Evolutionary conservation across 306 rosid genomes (phyloP).

Genomic region (Sindora glabra): DNA sequence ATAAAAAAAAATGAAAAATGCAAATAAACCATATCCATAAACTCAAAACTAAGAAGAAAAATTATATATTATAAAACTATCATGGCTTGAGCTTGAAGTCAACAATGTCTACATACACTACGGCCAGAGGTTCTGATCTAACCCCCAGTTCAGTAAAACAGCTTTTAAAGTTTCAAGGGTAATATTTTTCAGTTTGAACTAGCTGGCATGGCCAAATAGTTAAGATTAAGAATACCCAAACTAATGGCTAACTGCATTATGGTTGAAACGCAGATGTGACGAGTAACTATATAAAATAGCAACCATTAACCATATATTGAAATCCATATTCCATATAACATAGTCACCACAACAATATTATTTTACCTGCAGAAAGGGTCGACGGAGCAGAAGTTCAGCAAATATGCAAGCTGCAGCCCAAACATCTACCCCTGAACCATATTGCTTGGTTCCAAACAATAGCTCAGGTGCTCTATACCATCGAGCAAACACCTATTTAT

Average conservation of each 20-base stretch:
- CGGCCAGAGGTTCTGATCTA: conserved; percentile 3
- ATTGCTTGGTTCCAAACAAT: conserved; percentile 87
- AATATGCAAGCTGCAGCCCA: conserved; percentile 99
- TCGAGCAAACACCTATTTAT: conserved; percentile 79
- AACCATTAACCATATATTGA: background rate
- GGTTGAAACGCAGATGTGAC: too few species aligned
- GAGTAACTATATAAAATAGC: too few species aligned
- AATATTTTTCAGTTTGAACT: background rate
- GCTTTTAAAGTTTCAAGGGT: background rate
- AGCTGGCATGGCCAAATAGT: background rate
- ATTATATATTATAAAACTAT: too few species aligned
- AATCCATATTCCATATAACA: background rate
- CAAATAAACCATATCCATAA: background rate
- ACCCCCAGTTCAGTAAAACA: background rate
- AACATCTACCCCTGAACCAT: conserved; percentile 93
- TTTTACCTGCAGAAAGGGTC: conserved; percentile 89
- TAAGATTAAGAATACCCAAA: background rate
- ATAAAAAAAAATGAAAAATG: background rate
- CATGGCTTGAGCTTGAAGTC: too few species aligned
- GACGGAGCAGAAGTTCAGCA: conserved; percentile 85
- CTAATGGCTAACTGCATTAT: background rate
- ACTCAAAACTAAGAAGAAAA: too few species aligned
- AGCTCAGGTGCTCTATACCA: conserved; percentile 99
- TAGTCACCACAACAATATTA: background rate
- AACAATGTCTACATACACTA: conserved; percentile 11